Conservation (phyloP, 2,329 filamentous ascomycete genomes). For the Cladosporium sp. region DNA sequence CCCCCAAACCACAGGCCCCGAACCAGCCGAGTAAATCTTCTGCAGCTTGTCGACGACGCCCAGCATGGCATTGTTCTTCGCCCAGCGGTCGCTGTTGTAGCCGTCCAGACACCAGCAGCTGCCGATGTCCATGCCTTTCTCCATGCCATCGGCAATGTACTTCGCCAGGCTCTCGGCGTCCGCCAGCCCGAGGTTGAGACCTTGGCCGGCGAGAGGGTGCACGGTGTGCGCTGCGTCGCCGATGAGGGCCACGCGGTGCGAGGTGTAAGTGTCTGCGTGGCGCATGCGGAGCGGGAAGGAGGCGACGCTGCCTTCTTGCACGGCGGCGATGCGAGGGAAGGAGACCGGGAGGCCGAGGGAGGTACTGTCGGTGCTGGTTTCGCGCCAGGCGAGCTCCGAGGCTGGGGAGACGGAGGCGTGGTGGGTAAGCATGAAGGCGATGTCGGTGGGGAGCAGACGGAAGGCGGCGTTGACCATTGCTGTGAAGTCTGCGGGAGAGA, state of each 20-base stretch:
- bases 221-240: conserved; percentile 95
- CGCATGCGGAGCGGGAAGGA: conserved; percentile 89
- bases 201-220: conserved; percentile 91
- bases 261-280: conserved; percentile 91
- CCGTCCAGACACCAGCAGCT: conserved; percentile 73
- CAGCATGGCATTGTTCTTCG: conserved; percentile 73
- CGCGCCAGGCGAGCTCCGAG: conserved; percentile 75
- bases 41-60: conserved; percentile 87
- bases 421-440: conserved; percentile 76
- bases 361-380: conserved; percentile 63
- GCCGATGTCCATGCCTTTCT: conserved; percentile 85
- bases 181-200: conserved; percentile 87
- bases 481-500: conserved; percentile 71
- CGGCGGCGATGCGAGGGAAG: conserved; percentile 60
- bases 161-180: conserved; percentile 79
- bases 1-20: conserved; percentile 75
- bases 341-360: conserved; percentile 41
- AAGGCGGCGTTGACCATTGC: conserved; percentile 94
- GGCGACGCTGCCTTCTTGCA: conserved; percentile 78
- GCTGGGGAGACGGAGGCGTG: conserved; percentile 25
- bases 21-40: conserved; percentile 81
- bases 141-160: conserved; percentile 73
- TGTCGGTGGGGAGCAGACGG: conserved; percentile 73
- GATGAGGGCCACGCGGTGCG: conserved; percentile 84
- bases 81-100: conserved; percentile 80